Evolutionary conservation across 345 rosid genomes (phyloP).

Genomic region (Rhodamnia rubescens): DNA sequence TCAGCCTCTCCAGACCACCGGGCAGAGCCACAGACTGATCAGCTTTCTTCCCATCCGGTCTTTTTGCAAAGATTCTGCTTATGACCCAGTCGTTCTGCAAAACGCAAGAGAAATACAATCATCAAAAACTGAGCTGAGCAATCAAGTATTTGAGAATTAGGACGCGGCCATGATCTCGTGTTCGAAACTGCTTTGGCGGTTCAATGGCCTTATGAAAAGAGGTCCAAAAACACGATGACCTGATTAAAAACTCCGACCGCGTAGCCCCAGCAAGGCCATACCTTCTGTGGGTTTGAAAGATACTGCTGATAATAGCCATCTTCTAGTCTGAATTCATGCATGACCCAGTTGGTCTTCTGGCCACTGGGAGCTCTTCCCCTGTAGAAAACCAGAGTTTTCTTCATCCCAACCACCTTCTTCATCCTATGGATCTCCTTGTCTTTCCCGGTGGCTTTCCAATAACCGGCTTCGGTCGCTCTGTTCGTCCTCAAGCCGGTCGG

Average conservation of each 20-base stretch:
- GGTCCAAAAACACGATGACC: conserved; percentile 49
- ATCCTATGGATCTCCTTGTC: conserved; percentile 71
- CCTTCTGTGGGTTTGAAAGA: background rate
- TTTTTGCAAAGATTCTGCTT: conserved; percentile 71
- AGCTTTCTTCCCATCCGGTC: conserved; percentile 54
- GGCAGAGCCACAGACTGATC: conserved; percentile 27
- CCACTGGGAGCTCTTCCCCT: conserved; percentile 90
- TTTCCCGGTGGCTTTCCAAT: conserved; percentile 96
- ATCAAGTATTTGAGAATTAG: background rate
- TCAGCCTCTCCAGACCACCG: conserved; percentile 8
- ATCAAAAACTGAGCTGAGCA: background rate
- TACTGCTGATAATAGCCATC: background rate
- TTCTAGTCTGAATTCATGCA: conserved; percentile 82
- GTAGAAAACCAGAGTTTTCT: conserved; percentile 89
- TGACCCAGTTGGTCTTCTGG: conserved; percentile 71
- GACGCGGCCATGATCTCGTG: background rate
- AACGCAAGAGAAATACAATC: background rate
- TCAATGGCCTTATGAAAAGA: background rate
- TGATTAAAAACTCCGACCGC: background rate
- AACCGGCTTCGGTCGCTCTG: conserved; percentile 86
- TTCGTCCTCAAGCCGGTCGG: conserved; percentile 87
- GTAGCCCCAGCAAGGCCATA: background rate
- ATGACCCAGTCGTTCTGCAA: conserved; percentile 93
- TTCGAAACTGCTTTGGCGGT: background rate
- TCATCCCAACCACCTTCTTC: conserved; percentile 82